These are phyloP conservation scores for Excoecaria agallocha DNA, from an alignment of 345 rosid species.

Conservation along the genomic window DNA sequence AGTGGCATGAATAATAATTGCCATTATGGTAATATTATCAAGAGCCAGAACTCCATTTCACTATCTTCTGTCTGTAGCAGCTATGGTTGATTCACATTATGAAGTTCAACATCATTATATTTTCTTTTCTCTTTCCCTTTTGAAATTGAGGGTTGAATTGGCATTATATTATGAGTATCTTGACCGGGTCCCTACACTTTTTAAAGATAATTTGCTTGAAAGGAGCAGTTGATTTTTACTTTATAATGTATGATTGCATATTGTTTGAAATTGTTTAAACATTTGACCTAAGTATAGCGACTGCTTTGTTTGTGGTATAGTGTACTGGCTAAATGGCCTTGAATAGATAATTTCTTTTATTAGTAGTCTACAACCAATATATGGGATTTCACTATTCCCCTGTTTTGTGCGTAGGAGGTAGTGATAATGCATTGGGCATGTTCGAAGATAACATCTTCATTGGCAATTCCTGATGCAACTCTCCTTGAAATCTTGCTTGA, in stretches of 20 bases:
- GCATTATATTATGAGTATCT: too few relatives aligned
- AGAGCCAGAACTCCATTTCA: too few relatives aligned
- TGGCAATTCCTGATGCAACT: constrained; percentile 74
- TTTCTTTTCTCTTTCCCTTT: too few relatives aligned
- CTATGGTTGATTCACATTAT: background rate
- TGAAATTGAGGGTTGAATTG: too few relatives aligned
- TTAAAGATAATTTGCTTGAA: background rate
- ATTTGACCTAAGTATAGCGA: background rate
- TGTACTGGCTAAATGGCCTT: too few relatives aligned
- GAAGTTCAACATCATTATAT: background rate
- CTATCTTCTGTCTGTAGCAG: background rate
- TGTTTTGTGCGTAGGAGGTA: constrained; percentile 57
- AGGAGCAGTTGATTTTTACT: background rate
- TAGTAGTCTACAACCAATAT: background rate
- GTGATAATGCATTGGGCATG: constrained; percentile 99
- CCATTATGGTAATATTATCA: background rate
- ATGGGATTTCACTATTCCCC: constrained; percentile 10
- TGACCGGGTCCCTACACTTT: background rate
- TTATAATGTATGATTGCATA: background rate
- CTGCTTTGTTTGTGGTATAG: background rate
- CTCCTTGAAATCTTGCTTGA: constrained; percentile 91
- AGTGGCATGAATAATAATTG: background rate
- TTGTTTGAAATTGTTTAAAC: background rate
- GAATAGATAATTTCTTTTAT: background rate
- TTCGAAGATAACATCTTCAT: constrained; percentile 84